Evolutionary conservation across 2,329 filamentous ascomycete species (phyloP), one percentile per base, ranked within the genome.

Genomic region (Penicillium expansum): DNA sequence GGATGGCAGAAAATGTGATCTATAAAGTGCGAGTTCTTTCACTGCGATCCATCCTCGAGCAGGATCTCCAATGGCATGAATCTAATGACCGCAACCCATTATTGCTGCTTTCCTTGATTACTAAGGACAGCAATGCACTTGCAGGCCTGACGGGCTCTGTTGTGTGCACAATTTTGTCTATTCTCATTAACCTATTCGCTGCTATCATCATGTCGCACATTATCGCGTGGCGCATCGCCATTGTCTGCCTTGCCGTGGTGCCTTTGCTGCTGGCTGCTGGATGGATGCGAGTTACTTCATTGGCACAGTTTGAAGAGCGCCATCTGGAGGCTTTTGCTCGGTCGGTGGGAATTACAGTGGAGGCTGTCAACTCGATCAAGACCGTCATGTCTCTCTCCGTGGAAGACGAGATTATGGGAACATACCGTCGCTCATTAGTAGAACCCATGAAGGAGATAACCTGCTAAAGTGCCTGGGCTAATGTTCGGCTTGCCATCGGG

Each of bases 221-320:
- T 42, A 79, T 92, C 42, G 86, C 86, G 2, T 92, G 89, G 89
- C 88, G 84, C 65, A 90, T 92, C 58, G 88, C 88, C 0, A 73
- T 92, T 14, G 88, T 91, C 3, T 87, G 86, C 52, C 78, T 92
- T 9, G 81, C 87, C 0, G 79, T 84, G 6, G 83, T 90, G 0
- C 89, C 88, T 0, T 71, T 91, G 4, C 80, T 91, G 7, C 77
- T 92, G 0, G 85, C 84, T 1, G 81, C 86, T 0, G 88, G 88
- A 0, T 82, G 88, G 61, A 84, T 91, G 82, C 82, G 88, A 59
- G 77, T 91, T 27, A 80, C 58, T 4, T 80, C 85, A 3, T 79
- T 89, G 1, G 80, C 82, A 4, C 79, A 67, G 70, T 82, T 83
- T 18, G 87, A 88, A 58, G 80, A 78, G 41, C 74, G 75, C 29